Base-by-base conservation (phyloP, 2,329 filamentous ascomycete genomes). In the Exserohilum rostratum region DNA sequence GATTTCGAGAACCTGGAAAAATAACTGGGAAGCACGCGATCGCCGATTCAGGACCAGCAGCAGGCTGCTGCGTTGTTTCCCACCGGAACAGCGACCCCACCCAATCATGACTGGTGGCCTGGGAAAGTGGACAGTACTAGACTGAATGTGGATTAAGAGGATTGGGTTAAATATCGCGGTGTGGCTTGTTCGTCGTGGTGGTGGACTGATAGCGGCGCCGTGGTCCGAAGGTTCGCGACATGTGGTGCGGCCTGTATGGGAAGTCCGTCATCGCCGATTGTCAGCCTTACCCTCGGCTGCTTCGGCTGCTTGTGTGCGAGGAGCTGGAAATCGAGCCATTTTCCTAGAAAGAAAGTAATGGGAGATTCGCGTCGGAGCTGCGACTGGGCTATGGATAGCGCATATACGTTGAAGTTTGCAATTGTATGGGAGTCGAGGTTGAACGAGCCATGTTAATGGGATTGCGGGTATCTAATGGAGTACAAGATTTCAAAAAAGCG, bases 241-340 rank as follows among this genome's bases (percentile, higher is more conserved):
- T 10, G 47, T 30, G 34, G 22, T 12, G 20, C 27, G 34, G 40
- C 13, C 27, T 15, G 40, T 38, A 15, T 22, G 22, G 47, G 12
- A 25, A 30, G 20, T 49, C 13, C 30, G 47, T 55, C 52, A 55
- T 55, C 52, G 47, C 52, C 52, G 47, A 55, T 55, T 46, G 42
- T 38, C 52, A 50, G 47, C 52, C 42, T 45, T 13, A 35, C 34
- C 27, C 30, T 51, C 52, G 47, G 52, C 51, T 31, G 46, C 17
- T 31, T 25, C 51, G 46, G 51, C 27, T 39, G 50, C 22, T 49
- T 25, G 35, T 53, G 37, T 30, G 35, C 22, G 29, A 5, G 7
- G 31, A 30, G n/a, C 25, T 12, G 31, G 17, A 27, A 46, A 18
- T 9, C 9, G 12, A 17, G 20, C 22, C 15, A 35, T 35, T 35